phyloP scores from a whole-genome alignment of 495 filamentous ascomycete genomes.

The Cryomyces minteri region DNA sequence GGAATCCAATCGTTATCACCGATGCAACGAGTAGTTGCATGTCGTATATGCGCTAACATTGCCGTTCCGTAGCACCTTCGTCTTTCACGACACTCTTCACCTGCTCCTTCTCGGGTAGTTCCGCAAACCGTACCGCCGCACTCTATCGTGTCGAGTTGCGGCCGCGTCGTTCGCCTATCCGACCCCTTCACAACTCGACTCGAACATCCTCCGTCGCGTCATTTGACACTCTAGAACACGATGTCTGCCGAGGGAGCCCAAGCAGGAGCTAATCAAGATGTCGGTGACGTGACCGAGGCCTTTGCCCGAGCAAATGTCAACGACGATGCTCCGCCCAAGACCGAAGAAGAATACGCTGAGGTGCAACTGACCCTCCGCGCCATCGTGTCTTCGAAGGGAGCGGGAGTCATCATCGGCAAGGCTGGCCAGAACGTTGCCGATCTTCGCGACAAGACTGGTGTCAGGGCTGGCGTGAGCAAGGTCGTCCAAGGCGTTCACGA shows the following conservation, averaged over 20 bases:
- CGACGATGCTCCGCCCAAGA: slow-evolving; percentile 23
- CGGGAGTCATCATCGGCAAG: slow-evolving; percentile 96
- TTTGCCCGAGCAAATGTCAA: slow-evolving; percentile 11
- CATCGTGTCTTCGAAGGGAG: slow-evolving; percentile 93
- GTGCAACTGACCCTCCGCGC: slow-evolving; percentile 83
- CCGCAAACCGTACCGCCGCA: too few relatives aligned
- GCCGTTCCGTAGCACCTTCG: too few relatives aligned
- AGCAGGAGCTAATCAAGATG: slow-evolving; percentile 9
- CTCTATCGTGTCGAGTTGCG: too few relatives aligned
- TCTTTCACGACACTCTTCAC: too few relatives aligned
- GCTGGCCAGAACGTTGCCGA: slow-evolving; percentile 96
- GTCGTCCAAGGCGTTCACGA: slow-evolving; percentile 95
- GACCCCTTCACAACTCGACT: too few relatives aligned
- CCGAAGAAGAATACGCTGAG: slow-evolving; percentile 90
- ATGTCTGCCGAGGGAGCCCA: slow-evolving; percentile 19
- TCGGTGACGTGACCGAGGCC: slow-evolving; percentile 13
- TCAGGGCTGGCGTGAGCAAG: slow-evolving; percentile 96
- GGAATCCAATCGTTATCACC: too few relatives aligned
- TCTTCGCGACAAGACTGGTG: slow-evolving; percentile 88
- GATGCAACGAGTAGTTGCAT: too few relatives aligned
- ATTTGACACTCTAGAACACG: neutral
- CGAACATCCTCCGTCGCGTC: too few relatives aligned
- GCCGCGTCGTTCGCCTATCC: too few relatives aligned
- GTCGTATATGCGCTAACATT: too few relatives aligned
- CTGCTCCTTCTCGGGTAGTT: too few relatives aligned